Evolutionary conservation across 257 asterid genomes (phyloP), one percentile per base, ranked within the genome.

Genomic region (Nyctanthes arbortristis): DNA sequence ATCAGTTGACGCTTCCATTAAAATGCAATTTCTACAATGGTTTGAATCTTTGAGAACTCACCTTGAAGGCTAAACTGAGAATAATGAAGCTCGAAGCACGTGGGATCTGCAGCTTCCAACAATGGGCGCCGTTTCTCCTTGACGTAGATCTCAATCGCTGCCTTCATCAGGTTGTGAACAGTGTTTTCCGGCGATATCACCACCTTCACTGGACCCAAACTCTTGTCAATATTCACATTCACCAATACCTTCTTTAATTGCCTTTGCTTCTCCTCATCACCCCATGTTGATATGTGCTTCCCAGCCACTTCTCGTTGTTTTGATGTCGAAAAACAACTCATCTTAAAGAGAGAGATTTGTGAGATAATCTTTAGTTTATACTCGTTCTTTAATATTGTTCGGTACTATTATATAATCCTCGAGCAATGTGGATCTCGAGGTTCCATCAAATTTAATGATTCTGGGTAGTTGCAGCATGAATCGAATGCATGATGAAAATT

Each of bases 81-180:
- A 47, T 81, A 86, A 57, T 88, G 93, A 80, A 88, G 87, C 68
- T 82, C 71, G 63, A 69, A 88, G 14, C 57, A 34, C 3, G 7
- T 66, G 4, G 85, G 88, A 70, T 82, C 85, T 16, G 31, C 3
- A 14, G 25, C 57, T 11, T 18, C 34, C 74, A 88, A 73, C 79
- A 78, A 69, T 7, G 96, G 90, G 69, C 93, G 85, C 54, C 90
- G 80, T 80, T 81, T 84, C 69, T 84, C 92, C 79, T 71, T 77
- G 14, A 76, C 86, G 73, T 86, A 84, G 16, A 82, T 35, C 72
- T 63, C 82, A 24, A 84, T 71, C 60, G 85, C 89, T 69, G 80
- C 83, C 79, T 28, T 76, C 61, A 78, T 79, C 82, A 84, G 63
- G 54, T 86, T 90, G 35, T 39, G 61, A 0, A 75, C 85, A 63